These are phyloP conservation scores for Edaphochlamys debaryana DNA, from an alignment of 139 green algal genomes.

Conservation along the genomic window DNA sequence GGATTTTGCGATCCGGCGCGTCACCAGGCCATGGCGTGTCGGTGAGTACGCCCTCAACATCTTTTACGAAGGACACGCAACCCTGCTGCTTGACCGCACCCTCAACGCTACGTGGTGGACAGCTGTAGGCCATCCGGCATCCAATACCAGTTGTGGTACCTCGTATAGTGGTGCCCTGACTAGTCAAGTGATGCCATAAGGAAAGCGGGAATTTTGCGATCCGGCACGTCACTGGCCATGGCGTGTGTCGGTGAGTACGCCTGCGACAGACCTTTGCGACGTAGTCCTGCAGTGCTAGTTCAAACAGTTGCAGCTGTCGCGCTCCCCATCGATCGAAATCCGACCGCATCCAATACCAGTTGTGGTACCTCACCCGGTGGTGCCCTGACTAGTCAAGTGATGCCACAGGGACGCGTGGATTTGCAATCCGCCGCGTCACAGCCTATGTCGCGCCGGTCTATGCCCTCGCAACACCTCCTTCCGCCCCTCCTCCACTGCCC, in stretches of 20 bases:
- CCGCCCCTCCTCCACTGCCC: neutral
- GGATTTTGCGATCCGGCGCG: conserved; percentile 24
- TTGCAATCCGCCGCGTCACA: conserved; percentile 27
- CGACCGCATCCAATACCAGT: conserved; percentile 32
- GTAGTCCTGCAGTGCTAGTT: too few relatives aligned
- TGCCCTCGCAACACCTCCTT: neutral
- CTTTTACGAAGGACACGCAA: too few relatives aligned
- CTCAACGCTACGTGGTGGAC: too few relatives aligned
- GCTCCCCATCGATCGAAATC: too few relatives aligned
- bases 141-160: conserved; percentile 18
- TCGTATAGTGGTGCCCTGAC: neutral
- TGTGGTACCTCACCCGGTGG: neutral
- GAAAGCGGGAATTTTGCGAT: conserved; percentile 15
- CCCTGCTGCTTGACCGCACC: too few relatives aligned
- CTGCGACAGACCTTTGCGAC: too few relatives aligned
- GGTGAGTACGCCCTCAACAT: too few relatives aligned
- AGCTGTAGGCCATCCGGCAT: too few relatives aligned
- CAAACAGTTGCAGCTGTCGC: too few relatives aligned
- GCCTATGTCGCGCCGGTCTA: conserved; percentile 13
- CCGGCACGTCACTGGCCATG: neutral
- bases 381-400: conserved; percentile 18
- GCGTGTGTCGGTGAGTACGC: too few relatives aligned
- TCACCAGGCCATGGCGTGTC: neutral
- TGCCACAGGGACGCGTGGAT: conserved; percentile 6
- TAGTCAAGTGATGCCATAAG: conserved; percentile 22